Conservation (phyloP, 371 early-diverging fungal genomes). For the Zychaea mexicana region DNA sequence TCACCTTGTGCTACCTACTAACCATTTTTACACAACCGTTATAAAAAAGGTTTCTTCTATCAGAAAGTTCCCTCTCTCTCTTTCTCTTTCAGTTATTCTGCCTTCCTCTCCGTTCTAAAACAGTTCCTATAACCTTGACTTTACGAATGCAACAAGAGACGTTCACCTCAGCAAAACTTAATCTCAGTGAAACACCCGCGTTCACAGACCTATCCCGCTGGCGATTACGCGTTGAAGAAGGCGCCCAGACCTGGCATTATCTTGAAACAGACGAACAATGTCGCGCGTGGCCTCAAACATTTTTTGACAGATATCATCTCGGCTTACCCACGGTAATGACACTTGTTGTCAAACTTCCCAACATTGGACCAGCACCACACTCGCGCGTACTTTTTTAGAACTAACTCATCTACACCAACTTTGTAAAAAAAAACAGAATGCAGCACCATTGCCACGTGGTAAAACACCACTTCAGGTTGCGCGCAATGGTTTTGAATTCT, state of each 20-base stretch:
- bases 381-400: too few species aligned
- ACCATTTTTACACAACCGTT: neutral
- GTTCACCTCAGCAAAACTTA: constrained; percentile 40
- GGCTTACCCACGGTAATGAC: constrained; percentile 69
- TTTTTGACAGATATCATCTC: constrained; percentile 89
- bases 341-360: neutral
- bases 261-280: constrained; percentile 67
- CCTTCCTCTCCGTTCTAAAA: neutral
- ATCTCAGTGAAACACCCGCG: constrained; percentile 32
- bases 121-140: too few species aligned
- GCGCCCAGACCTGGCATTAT: constrained; percentile 95
- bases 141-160: constrained; percentile 13
- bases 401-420: too few species aligned
- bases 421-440: constrained; percentile 40
- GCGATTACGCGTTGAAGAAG: constrained; percentile 78
- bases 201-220: constrained; percentile 77
- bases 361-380: too few species aligned
- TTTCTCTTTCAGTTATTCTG: neutral
- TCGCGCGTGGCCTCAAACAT: constrained; percentile 74
- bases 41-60: too few species aligned
- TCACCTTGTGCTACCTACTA: neutral
- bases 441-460: constrained; percentile 46
- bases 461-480: constrained; percentile 81
- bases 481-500: constrained; percentile 88
- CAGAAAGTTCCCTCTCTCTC: neutral